Conservation (phyloP, 139 green algal genomes). For the Marvania coccoides region DNA sequence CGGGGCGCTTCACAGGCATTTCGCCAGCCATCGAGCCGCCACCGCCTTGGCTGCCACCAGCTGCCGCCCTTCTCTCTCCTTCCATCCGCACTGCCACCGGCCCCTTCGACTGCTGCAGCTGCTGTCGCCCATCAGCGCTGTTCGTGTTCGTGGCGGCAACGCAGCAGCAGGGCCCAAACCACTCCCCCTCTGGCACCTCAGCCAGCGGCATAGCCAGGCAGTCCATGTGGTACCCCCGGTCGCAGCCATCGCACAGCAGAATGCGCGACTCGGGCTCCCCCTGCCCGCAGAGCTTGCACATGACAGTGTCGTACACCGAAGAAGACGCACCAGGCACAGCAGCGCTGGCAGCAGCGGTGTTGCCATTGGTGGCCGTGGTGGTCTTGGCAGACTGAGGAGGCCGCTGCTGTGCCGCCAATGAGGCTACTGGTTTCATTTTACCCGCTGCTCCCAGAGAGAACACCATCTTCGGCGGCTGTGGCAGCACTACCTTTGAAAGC, state of each 20-base stretch:
- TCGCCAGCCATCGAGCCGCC: neutral
- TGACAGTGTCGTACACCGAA: neutral
- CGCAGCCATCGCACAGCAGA: constrained; percentile 43
- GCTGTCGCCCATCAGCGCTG: too few species aligned
- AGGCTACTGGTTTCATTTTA: too few species aligned
- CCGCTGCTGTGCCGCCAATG: too few species aligned
- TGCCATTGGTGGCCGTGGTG: too few species aligned
- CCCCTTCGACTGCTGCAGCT: neutral
- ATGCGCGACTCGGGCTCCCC: constrained; percentile 8
- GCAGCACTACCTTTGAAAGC: too few species aligned
- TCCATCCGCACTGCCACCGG: neutral
- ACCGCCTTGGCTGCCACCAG: neutral
- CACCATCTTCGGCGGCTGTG: too few species aligned
- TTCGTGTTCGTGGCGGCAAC: too few species aligned
- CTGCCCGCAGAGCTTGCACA: neutral
- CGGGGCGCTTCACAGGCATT: neutral
- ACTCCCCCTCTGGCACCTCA: constrained; percentile 16
- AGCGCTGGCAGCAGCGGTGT: too few species aligned
- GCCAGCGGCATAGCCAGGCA: constrained; percentile 37
- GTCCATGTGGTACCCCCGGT: constrained; percentile 38
- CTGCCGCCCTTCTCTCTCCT: neutral
- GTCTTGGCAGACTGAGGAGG: too few species aligned
- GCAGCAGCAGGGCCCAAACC: constrained; percentile 17
- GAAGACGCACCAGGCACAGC: too few species aligned
- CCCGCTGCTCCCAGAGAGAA: too few species aligned